A percentile compares a stretch with the other conserved stretches of the same genome.
Conservation (phyloP, 1,284 basidiomycete genomes). For the Cryptococcus sp. region DNA sequence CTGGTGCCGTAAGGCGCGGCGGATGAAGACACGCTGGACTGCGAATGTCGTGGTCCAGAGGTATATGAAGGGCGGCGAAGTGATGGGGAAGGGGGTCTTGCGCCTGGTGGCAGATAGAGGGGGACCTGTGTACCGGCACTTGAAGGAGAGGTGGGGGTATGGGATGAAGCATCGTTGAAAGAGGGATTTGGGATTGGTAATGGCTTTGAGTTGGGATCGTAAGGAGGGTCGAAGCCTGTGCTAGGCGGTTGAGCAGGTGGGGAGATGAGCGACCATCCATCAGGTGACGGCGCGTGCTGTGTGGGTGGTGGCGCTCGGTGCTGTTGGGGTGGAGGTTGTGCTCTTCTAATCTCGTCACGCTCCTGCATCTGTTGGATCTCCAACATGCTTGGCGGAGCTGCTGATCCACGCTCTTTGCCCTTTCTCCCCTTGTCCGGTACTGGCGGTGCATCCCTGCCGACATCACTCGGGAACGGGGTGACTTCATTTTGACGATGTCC, state of each 20-base stretch:
- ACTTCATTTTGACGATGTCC: conserved; percentile 20
- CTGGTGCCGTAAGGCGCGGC: conserved; percentile 1
- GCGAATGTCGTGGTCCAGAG: conserved; percentile 22
- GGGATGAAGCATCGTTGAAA: conserved; percentile 6
- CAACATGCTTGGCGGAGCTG: conserved; percentile 21
- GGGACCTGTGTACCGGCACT: conserved; percentile 18
- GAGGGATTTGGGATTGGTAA: conserved; percentile 12
- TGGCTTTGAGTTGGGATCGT: conserved; percentile 8
- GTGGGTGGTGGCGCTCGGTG: conserved; percentile 6
- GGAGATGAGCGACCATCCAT: conserved; percentile 20
- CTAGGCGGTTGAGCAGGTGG: conserved; percentile 2
- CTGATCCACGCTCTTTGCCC: conserved; percentile 10
- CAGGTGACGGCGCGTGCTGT: conserved; percentile 18
- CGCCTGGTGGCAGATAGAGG: conserved; percentile 42
- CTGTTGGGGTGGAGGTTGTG: neutral
- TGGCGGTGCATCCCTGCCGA: conserved; percentile 20
- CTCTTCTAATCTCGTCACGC: conserved; percentile 15
- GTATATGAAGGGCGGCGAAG: conserved; percentile 22
- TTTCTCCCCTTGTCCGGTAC: conserved; percentile 7
- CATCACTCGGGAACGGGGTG: conserved; percentile 44
- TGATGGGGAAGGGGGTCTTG: conserved; percentile 38
- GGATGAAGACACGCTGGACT: conserved; percentile 18
- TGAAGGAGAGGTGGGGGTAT: conserved; percentile 14
- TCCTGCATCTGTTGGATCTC: conserved; percentile 30
- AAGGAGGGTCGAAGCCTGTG: conserved; percentile 8